Conservation (phyloP, 768 basidiomycete genomes). For the Psilocybe cubensis region DNA sequence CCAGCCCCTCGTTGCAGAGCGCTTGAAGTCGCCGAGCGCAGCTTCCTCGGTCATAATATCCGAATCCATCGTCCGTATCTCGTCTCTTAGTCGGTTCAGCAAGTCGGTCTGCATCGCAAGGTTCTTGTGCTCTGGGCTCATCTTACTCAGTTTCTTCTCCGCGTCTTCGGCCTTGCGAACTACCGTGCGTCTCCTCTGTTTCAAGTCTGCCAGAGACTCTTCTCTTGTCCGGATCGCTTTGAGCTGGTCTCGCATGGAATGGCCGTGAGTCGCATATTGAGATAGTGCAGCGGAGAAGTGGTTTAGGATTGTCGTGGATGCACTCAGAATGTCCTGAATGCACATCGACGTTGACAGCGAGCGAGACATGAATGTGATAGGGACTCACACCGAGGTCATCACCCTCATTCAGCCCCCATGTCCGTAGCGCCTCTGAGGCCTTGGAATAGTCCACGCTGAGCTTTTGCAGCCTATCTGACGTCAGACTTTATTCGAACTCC, state of each 20-base stretch:
- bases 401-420: conserved; percentile 81
- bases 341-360: not conserved
- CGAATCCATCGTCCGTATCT: conserved; percentile 78
- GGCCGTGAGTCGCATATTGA: conserved; percentile 73
- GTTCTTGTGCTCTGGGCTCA: conserved; percentile 90
- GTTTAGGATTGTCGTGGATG: conserved; percentile 66
- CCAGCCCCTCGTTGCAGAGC: conserved; percentile 65
- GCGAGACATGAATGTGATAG: conserved; percentile 2
- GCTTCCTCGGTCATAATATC: conserved; percentile 88
- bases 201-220: conserved; percentile 79
- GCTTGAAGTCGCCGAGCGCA: conserved; percentile 81
- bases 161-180: conserved; percentile 77
- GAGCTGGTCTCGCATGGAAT: conserved; percentile 71
- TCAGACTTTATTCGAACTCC: not conserved
- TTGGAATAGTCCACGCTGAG: conserved; percentile 68
- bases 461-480: conserved; percentile 55
- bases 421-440: conserved; percentile 70
- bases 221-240: conserved; percentile 86
- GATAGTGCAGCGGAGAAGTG: conserved; percentile 71
- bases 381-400: conserved; percentile 78
- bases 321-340: conserved; percentile 71
- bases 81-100: conserved; percentile 70
- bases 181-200: conserved; percentile 68
- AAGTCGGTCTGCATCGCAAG: conserved; percentile 71
- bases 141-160: conserved; percentile 88